A percentile compares a stretch with the other conserved stretches of the same genome.
Conservation (phyloP, 106 monocot genomes). For the Dactylorhiza incarnata region DNA sequence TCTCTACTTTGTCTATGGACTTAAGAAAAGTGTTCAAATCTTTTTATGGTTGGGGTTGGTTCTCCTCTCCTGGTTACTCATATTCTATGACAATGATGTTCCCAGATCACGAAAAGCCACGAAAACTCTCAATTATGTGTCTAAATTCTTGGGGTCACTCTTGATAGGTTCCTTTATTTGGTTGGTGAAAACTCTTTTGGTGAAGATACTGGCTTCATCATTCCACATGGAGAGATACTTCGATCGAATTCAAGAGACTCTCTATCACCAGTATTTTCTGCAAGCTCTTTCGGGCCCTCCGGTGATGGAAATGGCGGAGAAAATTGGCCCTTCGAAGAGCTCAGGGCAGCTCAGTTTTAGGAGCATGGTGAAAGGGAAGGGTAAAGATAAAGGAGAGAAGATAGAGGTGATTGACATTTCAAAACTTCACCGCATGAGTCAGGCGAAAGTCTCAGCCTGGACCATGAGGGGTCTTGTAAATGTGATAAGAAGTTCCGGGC, state of each 20-base stretch:
- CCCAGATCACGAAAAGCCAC: constrained; percentile 23
- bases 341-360: constrained; percentile 49
- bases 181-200: constrained; percentile 62
- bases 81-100: constrained; percentile 55
- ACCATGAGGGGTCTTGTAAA: constrained; percentile 87
- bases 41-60: constrained; percentile 64
- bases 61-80: constrained; percentile 49
- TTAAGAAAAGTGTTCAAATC: constrained; percentile 58
- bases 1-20: constrained; percentile 76
- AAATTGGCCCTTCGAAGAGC: constrained; percentile 34
- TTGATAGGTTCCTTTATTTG: constrained; percentile 66
- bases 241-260: constrained; percentile 77
- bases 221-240: constrained; percentile 92
- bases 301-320: constrained; percentile 43
- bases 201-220: constrained; percentile 80
- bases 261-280: constrained; percentile 85
- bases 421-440: constrained; percentile 55
- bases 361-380: constrained; percentile 18
- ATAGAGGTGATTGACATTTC: constrained; percentile 53
- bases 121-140: constrained; percentile 40
- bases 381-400: constrained; percentile 15
- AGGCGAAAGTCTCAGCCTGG: constrained; percentile 86
- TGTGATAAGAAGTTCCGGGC: constrained; percentile 47
- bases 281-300: constrained; percentile 86
- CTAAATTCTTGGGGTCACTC: constrained; percentile 40